Evolutionary conservation across 2,329 filamentous ascomycete species (phyloP), one percentile per base, ranked within the genome.

Genomic region (Alternaria sp.): DNA sequence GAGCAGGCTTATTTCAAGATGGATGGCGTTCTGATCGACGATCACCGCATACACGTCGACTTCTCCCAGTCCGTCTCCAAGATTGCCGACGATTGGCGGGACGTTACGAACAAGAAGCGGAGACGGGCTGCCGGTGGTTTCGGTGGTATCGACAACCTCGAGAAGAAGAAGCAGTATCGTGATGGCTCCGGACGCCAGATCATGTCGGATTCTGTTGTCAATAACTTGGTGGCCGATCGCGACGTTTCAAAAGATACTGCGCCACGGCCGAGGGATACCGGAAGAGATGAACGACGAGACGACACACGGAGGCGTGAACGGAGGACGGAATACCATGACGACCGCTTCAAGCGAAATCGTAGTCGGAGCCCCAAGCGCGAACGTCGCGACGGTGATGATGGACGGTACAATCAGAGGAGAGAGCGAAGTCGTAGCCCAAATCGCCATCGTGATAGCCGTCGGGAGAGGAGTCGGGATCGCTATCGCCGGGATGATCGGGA

Each of bases 1-100:
- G 96, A 99, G 81, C 89, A 92, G 56, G 96, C 96, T 3, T 99
- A 97, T 76, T 96, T 96, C 83, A 99, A 99, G 82, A 99, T 99
- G 96, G 93, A 99, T 79, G 93, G 91, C 3, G 95, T 98, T 2
- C 83, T 99, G 59, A 98, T 99, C 69, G 96, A 99, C 74, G 96
- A 99, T 73, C 92, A 97, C 69, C 90, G 96, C 45, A 99, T 99
- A 67, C 96, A 99, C 76, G 96, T 99, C 59, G 96, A 99, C 81
- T 99, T 99, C 81, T 97, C 94, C 11, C 96, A 99, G 82, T 97
- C 93, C 77, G 96, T 91, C 11, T 89, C 88, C 66, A 95, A 93
- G 77, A 83, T 99, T 8, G 96, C 93, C 49, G 93, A 97, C 66
- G 90, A 90, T 15, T 99, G 96, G 96, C 88, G 96, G 66, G 91